These are phyloP conservation scores for Cladobotryum mycophilum DNA, from an alignment of 2,329 filamentous ascomycete species.

Conservation along the genomic window DNA sequence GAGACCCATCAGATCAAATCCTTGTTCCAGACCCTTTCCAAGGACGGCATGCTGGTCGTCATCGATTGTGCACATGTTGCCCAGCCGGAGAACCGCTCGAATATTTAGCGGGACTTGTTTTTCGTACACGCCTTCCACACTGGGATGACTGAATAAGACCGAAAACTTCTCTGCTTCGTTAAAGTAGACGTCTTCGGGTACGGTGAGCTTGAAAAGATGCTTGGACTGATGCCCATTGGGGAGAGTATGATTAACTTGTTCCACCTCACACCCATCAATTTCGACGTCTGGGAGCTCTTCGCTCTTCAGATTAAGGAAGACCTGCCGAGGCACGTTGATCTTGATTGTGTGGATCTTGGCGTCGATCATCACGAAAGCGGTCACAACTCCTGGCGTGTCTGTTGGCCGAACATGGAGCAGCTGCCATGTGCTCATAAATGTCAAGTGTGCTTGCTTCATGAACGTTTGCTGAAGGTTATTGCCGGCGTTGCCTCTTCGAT, in stretches of 20 bases:
- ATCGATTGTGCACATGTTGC: constrained; percentile 89
- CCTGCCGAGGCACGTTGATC: constrained; percentile 77
- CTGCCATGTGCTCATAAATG: constrained; percentile 93
- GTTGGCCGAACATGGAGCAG: constrained; percentile 80
- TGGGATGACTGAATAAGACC: constrained; percentile 80
- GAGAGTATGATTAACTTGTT: constrained; percentile 88
- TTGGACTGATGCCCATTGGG: constrained; percentile 93
- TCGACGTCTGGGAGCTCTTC: constrained; percentile 84
- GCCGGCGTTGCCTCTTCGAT: constrained; percentile 51
- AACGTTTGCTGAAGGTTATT: constrained; percentile 65
- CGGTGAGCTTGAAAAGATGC: constrained; percentile 88
- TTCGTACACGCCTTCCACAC: constrained; percentile 96
- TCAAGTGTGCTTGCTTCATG: constrained; percentile 82
- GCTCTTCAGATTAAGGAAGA: constrained; percentile 88
- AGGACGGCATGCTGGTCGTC: constrained; percentile 84
- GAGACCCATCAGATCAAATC: constrained; percentile 79
- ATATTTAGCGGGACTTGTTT: constrained; percentile 83
- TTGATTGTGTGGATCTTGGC: constrained; percentile 84
- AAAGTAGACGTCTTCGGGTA: constrained; percentile 83
- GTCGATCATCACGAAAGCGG: constrained; percentile 87
- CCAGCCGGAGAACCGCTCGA: constrained; percentile 80
- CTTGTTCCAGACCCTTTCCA: constrained; percentile 85
- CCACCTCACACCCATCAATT: constrained; percentile 76
- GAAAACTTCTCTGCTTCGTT: constrained; percentile 77
- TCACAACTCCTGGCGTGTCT: constrained; percentile 78